phyloP scores from a whole-genome alignment of 2,329 filamentous ascomycete species.

The Ophiostoma ulmi region DNA sequence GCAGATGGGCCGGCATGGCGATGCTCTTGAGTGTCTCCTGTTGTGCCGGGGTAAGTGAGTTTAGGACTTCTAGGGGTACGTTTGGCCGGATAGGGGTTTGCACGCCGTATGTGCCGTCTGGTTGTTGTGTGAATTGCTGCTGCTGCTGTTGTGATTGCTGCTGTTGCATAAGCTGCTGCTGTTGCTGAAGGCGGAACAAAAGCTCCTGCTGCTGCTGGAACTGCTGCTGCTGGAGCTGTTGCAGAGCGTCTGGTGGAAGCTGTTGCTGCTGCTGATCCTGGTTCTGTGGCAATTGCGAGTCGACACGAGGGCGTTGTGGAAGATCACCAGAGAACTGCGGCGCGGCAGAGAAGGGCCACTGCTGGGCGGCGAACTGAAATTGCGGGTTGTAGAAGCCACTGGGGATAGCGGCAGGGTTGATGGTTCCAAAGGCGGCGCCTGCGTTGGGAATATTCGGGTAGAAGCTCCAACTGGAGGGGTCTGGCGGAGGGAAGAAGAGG shows the following conservation, averaged over 20 bases:
- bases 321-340: conserved; percentile 32
- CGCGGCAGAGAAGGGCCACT: conserved; percentile 31
- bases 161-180: neutral
- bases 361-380: conserved; percentile 29
- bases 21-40: conserved; percentile 58
- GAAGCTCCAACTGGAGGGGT: conserved; percentile 43
- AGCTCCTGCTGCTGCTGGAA: conserved; percentile 19
- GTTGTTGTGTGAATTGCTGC: conserved; percentile 9
- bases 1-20: conserved; percentile 59
- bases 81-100: conserved; percentile 32
- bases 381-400: conserved; percentile 29
- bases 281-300: conserved; percentile 30
- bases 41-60: conserved; percentile 51
- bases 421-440: conserved; percentile 38
- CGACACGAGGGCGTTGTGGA: neutral
- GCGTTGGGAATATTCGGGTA: conserved; percentile 44
- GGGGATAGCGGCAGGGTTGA: conserved; percentile 33
- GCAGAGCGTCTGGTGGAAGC: conserved; percentile 32
- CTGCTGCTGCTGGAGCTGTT: conserved; percentile 33
- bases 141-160: conserved; percentile 26
- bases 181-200: conserved; percentile 22
- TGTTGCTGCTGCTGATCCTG: conserved; percentile 26
- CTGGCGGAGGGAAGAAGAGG: conserved; percentile 25
- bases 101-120: conserved; percentile 26
- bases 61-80: conserved; percentile 35